Conservation (phyloP, 441 rosid species). For the Flueggea neowawraea region DNA sequence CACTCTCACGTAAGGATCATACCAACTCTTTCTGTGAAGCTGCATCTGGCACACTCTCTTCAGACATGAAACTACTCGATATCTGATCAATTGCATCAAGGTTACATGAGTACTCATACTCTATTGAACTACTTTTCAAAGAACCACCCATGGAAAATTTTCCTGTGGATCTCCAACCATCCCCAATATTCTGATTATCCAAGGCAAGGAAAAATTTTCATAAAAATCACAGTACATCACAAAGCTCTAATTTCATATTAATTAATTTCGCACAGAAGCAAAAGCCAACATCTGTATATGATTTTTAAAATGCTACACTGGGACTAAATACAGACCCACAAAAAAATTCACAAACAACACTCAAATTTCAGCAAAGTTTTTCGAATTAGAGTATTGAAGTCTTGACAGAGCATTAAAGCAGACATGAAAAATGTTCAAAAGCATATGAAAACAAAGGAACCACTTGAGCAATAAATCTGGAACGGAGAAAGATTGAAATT, state of each 20-base stretch:
- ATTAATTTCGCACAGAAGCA: background rate
- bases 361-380: too few species aligned
- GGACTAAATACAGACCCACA: too few species aligned
- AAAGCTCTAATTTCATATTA: background rate
- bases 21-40: conserved; percentile 90
- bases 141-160: conserved; percentile 19
- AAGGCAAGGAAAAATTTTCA: background rate
- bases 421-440: too few species aligned
- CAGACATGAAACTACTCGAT: conserved; percentile 36
- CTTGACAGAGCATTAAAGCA: too few species aligned
- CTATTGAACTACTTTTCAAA: conserved; percentile 16
- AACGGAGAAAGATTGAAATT: too few species aligned
- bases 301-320: too few species aligned
- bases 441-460: too few species aligned
- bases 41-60: conserved; percentile 55
- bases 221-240: background rate
- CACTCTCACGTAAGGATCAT: background rate
- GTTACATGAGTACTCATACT: conserved; percentile 34
- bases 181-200: too few species aligned
- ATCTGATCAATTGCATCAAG: conserved; percentile 34
- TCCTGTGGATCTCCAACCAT: conserved; percentile 21
- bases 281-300: too few species aligned
- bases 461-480: too few species aligned
- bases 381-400: too few species aligned
- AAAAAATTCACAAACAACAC: too few species aligned